Conservation (phyloP, 1,284 basidiomycete genomes). For the Ceratobasidium sp. region DNA sequence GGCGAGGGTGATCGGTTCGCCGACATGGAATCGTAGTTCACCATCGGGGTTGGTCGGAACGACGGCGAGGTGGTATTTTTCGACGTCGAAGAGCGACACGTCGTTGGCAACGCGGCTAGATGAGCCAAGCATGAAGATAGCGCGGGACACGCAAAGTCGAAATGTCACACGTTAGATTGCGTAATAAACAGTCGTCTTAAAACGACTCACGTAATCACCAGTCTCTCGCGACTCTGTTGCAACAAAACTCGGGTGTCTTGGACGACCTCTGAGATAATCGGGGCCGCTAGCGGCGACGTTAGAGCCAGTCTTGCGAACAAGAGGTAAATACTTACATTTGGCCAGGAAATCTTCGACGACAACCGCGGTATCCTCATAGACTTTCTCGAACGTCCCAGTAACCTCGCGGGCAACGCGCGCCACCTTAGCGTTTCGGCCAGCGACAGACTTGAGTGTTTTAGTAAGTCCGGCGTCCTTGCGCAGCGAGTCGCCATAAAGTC, state of each 20-base stretch:
- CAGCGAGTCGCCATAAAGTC: conserved; percentile 92
- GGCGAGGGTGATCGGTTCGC: conserved; percentile 86
- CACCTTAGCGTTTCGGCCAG: conserved; percentile 82
- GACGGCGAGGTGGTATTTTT: conserved; percentile 81
- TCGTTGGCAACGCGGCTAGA: conserved; percentile 84
- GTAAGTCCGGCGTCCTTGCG: conserved; percentile 96
- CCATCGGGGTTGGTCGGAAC: conserved; percentile 66
- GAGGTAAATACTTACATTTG: conserved; percentile 72
- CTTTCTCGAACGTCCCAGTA: conserved; percentile 93
- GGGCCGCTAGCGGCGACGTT: conserved; percentile 61
- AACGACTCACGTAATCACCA: conserved; percentile 84
- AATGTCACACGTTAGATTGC: no score
- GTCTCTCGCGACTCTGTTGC: conserved; percentile 89
- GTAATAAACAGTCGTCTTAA: conserved; percentile 1
- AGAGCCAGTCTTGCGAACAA: neutral
- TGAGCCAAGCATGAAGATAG: neutral
- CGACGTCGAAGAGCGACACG: conserved; percentile 80
- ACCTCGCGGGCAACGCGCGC: conserved; percentile 88
- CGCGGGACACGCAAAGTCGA: neutral
- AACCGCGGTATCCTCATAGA: conserved; percentile 91
- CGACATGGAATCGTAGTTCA: conserved; percentile 83
- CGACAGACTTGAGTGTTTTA: conserved; percentile 94
- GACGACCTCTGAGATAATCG: conserved; percentile 82
- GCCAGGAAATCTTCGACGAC: conserved; percentile 93
- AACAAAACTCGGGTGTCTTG: conserved; percentile 92